Evolutionary conservation across 345 rosid genomes (phyloP), one percentile per base, ranked within the genome.

Genomic region (Conringia planisiliqua): DNA sequence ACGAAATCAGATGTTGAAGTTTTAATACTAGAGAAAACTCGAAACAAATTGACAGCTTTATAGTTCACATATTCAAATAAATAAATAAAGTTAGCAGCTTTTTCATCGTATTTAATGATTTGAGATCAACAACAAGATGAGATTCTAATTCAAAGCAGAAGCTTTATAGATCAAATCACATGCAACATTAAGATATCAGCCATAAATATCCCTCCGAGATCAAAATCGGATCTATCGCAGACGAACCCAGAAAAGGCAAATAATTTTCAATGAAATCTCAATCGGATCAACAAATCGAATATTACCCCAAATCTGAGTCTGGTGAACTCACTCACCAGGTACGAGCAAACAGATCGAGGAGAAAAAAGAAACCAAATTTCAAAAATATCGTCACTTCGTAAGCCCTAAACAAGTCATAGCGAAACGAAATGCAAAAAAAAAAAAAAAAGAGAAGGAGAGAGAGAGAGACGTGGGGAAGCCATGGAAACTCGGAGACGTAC

Each of bases 401-500:
- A 40, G 69, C 54, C 12, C 26, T 5, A 68, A 42, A 66, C 46
- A 7, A 46, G 42, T 12, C 26, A 48, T 29, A 33, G 0, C 42
- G 64, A 63, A 38, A 36, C 5, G 57, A 70, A 60, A 44, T 33
- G 26, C 29, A 43, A 22, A 50, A 51, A 24, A 52, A 11, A 44
- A 4, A 16, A 5, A 62, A 51, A 27, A 0, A 36, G 5, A 47
- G 10, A 33, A 10, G 7, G 33, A 30, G 6, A 40, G 40, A 20
- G 43, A 58, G 29, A 9, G 56, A 58, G 57, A 66, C 46, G 70
- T 50, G 66, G 38, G 68, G 77, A 78, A 47, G 77, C 46, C 55
- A 70, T 71, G 46, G 61, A 77, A 77, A 77, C 7, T 48, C 29
- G 66, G 78, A 72, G 70, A 71, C 78, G 51, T 61, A 72, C 78